A percentile compares a stretch with the other conserved stretches of the same genome.
phyloP scores from a whole-genome alignment of 768 basidiomycete genomes.

The Mycena metata region DNA sequence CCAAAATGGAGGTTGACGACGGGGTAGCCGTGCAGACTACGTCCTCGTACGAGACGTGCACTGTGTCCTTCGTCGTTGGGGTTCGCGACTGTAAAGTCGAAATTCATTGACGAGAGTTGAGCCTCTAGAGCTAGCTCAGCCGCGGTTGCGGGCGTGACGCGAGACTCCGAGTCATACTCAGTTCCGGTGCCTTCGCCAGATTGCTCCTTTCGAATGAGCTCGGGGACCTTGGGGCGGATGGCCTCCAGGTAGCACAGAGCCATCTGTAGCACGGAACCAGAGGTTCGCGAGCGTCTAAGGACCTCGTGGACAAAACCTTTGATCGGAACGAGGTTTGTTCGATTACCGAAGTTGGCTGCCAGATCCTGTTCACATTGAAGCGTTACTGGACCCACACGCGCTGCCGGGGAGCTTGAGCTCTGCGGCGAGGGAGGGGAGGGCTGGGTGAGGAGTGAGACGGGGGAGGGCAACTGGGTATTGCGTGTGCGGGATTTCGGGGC shows the following conservation, averaged over 20 bases:
- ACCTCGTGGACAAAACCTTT: slow-evolving; percentile 91
- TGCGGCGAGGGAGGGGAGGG: slow-evolving; percentile 48
- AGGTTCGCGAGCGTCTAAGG: slow-evolving; percentile 86
- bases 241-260: slow-evolving; percentile 92
- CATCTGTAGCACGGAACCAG: slow-evolving; percentile 86
- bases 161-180: slow-evolving; percentile 57
- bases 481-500: slow-evolving; percentile 33
- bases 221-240: slow-evolving; percentile 78
- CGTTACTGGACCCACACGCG: slow-evolving; percentile 37
- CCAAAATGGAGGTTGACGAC: slow-evolving; percentile 7
- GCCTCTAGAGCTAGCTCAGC: slow-evolving; percentile 59
- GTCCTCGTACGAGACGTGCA: slow-evolving; percentile 54
- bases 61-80: slow-evolving; percentile 53
- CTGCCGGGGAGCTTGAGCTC: slow-evolving; percentile 47
- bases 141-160: slow-evolving; percentile 58
- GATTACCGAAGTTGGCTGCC: slow-evolving; percentile 40
- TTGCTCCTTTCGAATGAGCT: slow-evolving; percentile 67
- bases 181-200: slow-evolving; percentile 55
- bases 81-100: slow-evolving; percentile 35
- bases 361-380: slow-evolving; percentile 41
- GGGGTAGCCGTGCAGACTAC: slow-evolving; percentile 36
- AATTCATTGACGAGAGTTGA: slow-evolving; percentile 43
- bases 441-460: slow-evolving; percentile 62
- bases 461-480: slow-evolving; percentile 65
- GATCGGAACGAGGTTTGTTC: slow-evolving; percentile 66